Conservation (phyloP, 169 alveolate genomes). For the Plasmodium malariae region DNA sequence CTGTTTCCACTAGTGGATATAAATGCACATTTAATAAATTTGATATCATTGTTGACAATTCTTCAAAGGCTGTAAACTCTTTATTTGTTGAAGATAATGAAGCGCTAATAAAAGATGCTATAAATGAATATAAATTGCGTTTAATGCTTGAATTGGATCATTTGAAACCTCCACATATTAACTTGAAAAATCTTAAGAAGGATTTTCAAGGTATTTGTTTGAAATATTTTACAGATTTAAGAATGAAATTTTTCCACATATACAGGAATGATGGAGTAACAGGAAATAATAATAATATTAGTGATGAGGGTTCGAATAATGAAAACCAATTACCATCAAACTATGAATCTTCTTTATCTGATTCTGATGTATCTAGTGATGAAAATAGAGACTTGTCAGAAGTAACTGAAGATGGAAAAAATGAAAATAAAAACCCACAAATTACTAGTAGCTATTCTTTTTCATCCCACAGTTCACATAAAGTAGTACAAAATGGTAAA, state of each 20-base stretch:
- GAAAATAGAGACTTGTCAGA: not conserved
- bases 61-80: not conserved
- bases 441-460: conserved; percentile 4
- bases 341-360: not conserved
- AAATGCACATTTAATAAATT: conserved; percentile 28
- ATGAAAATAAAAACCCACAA: not conserved
- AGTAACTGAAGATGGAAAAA: not conserved
- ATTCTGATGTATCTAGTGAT: not conserved
- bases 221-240: conserved; percentile 1
- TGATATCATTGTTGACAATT: conserved; percentile 16
- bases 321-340: not conserved
- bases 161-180: not conserved
- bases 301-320: not conserved
- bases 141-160: conserved; percentile 10
- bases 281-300: not conserved
- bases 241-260: conserved; percentile 24
- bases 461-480: conserved; percentile 21
- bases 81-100: conserved; percentile 22
- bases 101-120: conserved; percentile 15
- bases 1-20: not conserved
- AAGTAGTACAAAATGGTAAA: not conserved
- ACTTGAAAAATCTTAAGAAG: not conserved
- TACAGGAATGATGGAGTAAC: not conserved
- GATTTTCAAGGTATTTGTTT: conserved; percentile 1
- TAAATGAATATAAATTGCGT: not conserved